Base-by-base conservation (phyloP, 108 stramenopile genomes). In the Pseudonitzschia multistriata region DNA sequence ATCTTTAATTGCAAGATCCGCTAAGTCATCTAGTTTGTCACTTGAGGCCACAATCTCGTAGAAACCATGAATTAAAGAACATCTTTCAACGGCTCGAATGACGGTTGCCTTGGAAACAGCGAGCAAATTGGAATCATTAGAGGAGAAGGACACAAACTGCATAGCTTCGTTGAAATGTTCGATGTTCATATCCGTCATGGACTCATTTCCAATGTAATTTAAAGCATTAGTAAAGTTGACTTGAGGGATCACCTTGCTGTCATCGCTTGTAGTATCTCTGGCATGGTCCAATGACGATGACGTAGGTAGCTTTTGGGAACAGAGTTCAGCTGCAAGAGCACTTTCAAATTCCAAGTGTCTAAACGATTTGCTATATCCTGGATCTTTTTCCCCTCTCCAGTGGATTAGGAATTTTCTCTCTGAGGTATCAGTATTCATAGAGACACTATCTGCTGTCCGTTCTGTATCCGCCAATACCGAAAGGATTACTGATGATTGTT, bases 81-180 rank as follows among this genome's bases (percentile, higher is more conserved):
- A 88, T 65, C 93, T 70, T 55, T 79, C 33, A 7, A 74, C 79
- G 7, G 93, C 79, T 21, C 50, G 64, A 24, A 76, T 54, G 31
- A 85, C 53, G 45, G 35, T 36, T 50, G 79, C 72, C 27, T 24
- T 39, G 7, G 49, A 39, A 36, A 66, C 37, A 39, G 15, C 57
- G 25, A 15, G 55, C 15, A 40, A 21, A 13, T 74, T 56, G 47
- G 74, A 62, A 5, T 70, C 52, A 42, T 45, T 66, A 14, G 42
- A 45, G 7, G 37, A 53, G 27, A 74, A 62, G 15, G 59, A 67
- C n/a, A 87, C 63, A 39, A 86, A 91, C 68, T 94, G 92, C 87
- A 94, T 88, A 19, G 87, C 88, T 35, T 86, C 82, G 66, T 94
- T 86, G 60, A 88, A 86, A 71, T 56, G 49, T 62, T 67, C 45